Percentiles rank a stretch among this genome's conserved stretches.
phyloP scores from a whole-genome alignment of 2,329 filamentous ascomycete species.

The Chrysoporthe deuterocubensis region DNA sequence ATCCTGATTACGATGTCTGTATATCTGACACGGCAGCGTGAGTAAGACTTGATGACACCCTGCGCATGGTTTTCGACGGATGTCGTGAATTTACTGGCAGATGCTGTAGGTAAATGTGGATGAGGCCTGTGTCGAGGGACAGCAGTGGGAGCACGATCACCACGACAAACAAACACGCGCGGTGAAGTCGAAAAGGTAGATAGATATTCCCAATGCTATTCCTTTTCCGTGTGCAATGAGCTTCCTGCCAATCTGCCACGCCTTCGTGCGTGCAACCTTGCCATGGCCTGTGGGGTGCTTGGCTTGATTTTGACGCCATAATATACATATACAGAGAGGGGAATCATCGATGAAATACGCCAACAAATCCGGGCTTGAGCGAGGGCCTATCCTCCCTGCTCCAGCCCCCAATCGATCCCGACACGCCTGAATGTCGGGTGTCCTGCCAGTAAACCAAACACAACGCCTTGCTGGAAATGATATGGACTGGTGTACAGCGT shows the following conservation, averaged over 20 bases:
- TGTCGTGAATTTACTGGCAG: background rate
- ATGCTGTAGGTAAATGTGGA: background rate
- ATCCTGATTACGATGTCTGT: no score
- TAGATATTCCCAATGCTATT: background rate
- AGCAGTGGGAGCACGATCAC: background rate
- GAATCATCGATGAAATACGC: conserved; percentile 8
- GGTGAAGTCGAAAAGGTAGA: background rate
- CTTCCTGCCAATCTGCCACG: background rate
- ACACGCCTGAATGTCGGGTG: background rate
- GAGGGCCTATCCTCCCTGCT: conserved; percentile 12
- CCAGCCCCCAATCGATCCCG: conserved; percentile 18
- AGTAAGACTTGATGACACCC: no score
- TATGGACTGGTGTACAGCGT: conserved; percentile 17
- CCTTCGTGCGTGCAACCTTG: background rate
- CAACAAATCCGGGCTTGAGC: conserved; percentile 7
- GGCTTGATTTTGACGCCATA: conserved; percentile 8
- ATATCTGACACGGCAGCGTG: no score
- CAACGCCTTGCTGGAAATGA: conserved; percentile 27
- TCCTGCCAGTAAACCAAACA: conserved; percentile 17
- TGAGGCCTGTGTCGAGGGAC: background rate
- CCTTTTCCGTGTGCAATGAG: background rate
- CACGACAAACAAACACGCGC: background rate
- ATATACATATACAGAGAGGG: conserved; percentile 24
- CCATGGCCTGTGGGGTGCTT: background rate
- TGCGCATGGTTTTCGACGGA: no score